These are phyloP conservation scores for Barbarea vulgaris DNA, from an alignment of 345 rosid genomes.

Conservation along the genomic window DNA sequence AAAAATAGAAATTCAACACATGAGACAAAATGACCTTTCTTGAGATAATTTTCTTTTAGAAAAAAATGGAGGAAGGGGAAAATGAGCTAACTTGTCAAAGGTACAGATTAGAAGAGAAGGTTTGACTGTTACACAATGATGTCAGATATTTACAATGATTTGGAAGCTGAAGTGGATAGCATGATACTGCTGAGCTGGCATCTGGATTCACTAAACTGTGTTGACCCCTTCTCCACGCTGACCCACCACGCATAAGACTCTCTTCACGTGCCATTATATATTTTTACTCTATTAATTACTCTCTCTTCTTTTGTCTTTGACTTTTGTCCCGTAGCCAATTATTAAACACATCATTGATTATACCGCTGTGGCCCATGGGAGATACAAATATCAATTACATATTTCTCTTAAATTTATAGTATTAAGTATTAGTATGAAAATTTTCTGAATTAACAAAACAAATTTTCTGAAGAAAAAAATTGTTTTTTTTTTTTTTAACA, in stretches of 20 bases:
- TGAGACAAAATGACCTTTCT: neutral
- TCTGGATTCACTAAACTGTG: constrained; percentile 16
- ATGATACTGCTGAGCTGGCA: constrained; percentile 18
- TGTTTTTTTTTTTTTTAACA: no score
- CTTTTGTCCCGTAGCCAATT: constrained; percentile 18
- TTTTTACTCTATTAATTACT: constrained; percentile 21
- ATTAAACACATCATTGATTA: neutral
- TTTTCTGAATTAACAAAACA: neutral
- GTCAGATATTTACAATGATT: constrained; percentile 25
- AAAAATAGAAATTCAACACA: neutral
- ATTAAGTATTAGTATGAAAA: neutral
- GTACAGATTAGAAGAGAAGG: neutral
- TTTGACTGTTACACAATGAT: neutral
- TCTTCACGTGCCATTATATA: neutral
- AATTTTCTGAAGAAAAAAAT: neutral
- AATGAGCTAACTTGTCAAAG: constrained; percentile 14
- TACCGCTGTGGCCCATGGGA: neutral
- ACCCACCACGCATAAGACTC: constrained; percentile 28
- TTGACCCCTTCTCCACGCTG: constrained; percentile 34
- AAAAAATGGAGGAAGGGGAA: neutral
- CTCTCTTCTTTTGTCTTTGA: constrained; percentile 4
- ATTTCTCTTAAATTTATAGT: neutral
- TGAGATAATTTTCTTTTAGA: neutral
- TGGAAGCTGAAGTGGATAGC: constrained; percentile 10
- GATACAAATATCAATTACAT: neutral